Evolutionary conservation across 2,329 filamentous ascomycete species (phyloP), one percentile per base, ranked within the genome.

Genomic region (Fusarium palustre): DNA sequence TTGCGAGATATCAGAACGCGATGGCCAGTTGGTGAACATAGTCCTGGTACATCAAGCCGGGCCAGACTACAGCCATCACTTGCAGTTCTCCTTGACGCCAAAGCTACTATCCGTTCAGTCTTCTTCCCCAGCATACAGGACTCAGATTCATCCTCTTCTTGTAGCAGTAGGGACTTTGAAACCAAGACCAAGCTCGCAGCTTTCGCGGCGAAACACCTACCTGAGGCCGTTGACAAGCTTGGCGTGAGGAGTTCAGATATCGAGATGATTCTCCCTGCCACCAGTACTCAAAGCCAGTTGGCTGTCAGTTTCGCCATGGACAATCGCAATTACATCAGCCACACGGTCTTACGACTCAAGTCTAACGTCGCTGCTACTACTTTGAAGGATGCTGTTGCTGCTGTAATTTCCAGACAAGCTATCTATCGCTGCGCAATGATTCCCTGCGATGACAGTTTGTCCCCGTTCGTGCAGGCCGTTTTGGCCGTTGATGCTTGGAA

Each of bases 291-390:
- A n/a, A 65, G 59, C 2, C 65, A 68, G 3, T 13, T 68, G 6
- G 53, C 64, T 2, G 34, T 68, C 7, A 68, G 65, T 8, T 64
- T 68, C 2, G 52, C 43, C 1, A 68, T 68, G 48, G 65, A 59
- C 9, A 64, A 52, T 13, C 59, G 53, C 0, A 68, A 64, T 2
- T 68, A 68, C 22, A 55, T 68, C 13, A 65, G 58, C 6, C 65
- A 68, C 28, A 55, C 65, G 1, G 49, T 20, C 0, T 22, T 68
- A 1, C 47, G 18, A 4, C 38, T 68, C 11, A 45, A 22, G 12
- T 3, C 64, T 0, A 20, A 38, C 1, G 25, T 50, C 5, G 55
- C 39, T 0, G 1, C 10, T 0, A 2, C 15, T 12, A 2, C n/a
- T 2, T 22, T 68, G 24, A 55, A 24, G 8, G 11, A 39, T 1